These are phyloP conservation scores for Lichtheimia corymbifera DNA, from an alignment of 371 early-diverging fungal genomes.

Conservation along the genomic window DNA sequence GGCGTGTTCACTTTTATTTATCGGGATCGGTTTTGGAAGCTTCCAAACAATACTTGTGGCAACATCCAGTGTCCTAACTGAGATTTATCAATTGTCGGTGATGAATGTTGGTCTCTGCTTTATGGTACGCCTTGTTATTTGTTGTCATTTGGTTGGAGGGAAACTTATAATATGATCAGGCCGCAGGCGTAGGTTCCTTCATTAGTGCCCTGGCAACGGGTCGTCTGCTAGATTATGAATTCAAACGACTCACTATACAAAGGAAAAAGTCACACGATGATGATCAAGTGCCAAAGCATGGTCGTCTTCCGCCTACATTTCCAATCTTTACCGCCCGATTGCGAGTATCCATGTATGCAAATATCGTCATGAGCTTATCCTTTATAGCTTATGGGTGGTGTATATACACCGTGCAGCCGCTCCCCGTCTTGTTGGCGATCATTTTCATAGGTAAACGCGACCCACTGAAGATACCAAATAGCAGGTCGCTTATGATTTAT, in stretches of 20 bases:
- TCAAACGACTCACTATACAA: slow-evolving; percentile 5
- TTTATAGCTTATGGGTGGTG: slow-evolving; percentile 34
- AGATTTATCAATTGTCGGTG: slow-evolving; percentile 15
- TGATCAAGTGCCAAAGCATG: slow-evolving; percentile 4
- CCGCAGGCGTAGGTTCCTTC: slow-evolving; percentile 11
- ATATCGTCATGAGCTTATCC: slow-evolving; percentile 11
- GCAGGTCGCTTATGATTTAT: neutral
- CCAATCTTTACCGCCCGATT: slow-evolving; percentile 30
- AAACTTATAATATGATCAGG: neutral
- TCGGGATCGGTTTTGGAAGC: slow-evolving; percentile 25
- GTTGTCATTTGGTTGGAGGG: no score
- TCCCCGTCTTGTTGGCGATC: slow-evolving; percentile 21
- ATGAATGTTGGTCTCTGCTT: slow-evolving; percentile 22
- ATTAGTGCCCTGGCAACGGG: slow-evolving; percentile 17
- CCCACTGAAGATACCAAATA: neutral
- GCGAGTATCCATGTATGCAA: slow-evolving; percentile 16
- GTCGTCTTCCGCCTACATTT: slow-evolving; percentile 13
- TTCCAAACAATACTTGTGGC: slow-evolving; percentile 18
- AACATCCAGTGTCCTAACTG: slow-evolving; percentile 9
- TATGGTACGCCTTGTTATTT: neutral
- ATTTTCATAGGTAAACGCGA: slow-evolving; percentile 15
- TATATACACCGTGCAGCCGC: slow-evolving; percentile 1
- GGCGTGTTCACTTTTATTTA: slow-evolving; percentile 6
- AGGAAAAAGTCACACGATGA: neutral
- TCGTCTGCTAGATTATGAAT: slow-evolving; percentile 20